Evolutionary conservation across 495 filamentous ascomycete genomes (phyloP), one percentile per base, ranked within the genome.

Genomic region (Oleoguttula mirabilis): DNA sequence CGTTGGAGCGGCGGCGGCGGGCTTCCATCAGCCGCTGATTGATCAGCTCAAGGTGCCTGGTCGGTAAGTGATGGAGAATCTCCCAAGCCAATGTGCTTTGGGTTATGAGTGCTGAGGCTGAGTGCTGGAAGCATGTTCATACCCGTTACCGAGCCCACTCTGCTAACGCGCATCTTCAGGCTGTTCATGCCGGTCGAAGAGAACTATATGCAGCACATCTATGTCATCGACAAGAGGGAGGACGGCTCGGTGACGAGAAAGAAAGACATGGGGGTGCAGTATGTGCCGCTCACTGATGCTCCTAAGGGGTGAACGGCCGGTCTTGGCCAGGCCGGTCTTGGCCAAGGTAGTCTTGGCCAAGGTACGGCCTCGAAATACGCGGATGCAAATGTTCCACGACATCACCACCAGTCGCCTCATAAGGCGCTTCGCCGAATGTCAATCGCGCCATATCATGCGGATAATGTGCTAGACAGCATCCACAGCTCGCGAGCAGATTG

Each of bases 271-370:
- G 83, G 79, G 28, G 90, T 99, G 39, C 66, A 79, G 56, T 98
- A 96, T 67, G 92, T 98, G 43, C 90, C 92, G 20, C 62, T 98
- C 64, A 94, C 88, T 23, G 88, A 96, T 66, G 73, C 83, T 36
- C 86, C 82, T 16, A 21, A 8, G 11, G 43, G 34, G 3, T 43
- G 40, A 43, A n/a, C n/a, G n/a, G n/a, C n/a, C n/a, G n/a, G n/a
- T n/a, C n/a, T n/a, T n/a, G n/a, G n/a, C n/a, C n/a, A n/a, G n/a
- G n/a, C n/a, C n/a, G n/a, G n/a, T n/a, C n/a, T n/a, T n/a, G n/a
- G n/a, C n/a, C n/a, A n/a, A n/a, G n/a, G n/a, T n/a, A n/a, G n/a
- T n/a, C n/a, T n/a, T n/a, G n/a, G n/a, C n/a, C n/a, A n/a, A n/a
- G n/a, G n/a, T n/a, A n/a, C n/a, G n/a, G n/a, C n/a, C n/a, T n/a